phyloP scores from a whole-genome alignment of 169 alveolate genomes.

The Blepharisma undulans region DNA sequence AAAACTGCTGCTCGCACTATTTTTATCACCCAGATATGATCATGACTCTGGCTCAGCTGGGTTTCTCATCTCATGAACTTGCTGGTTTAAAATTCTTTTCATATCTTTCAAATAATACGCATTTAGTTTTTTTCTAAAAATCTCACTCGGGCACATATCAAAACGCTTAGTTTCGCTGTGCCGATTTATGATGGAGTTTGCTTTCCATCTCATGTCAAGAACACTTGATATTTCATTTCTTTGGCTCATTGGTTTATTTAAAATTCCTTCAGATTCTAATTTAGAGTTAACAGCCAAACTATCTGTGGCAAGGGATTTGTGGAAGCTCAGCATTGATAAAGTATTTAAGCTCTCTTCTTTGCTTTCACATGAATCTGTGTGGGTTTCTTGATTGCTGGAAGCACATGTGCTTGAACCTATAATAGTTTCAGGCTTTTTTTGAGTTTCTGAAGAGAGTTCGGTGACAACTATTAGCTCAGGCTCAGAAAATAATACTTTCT shows the following conservation, averaged over 20 bases:
- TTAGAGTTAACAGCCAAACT: not conserved
- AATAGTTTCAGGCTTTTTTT: not conserved
- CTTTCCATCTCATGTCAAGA: not conserved
- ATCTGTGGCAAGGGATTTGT: not conserved
- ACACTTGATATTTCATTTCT: not conserved
- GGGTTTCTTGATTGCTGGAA: not conserved
- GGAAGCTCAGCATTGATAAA: not conserved
- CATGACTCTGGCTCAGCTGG: not conserved
- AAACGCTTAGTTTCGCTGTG: not conserved
- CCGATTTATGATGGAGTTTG: not conserved
- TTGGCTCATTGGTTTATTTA: not conserved
- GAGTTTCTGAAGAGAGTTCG: not conserved
- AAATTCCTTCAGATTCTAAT: slow-evolving; percentile 10
- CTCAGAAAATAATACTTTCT: not conserved
- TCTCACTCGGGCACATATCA: not conserved
- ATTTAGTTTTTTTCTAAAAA: slow-evolving; percentile 21
- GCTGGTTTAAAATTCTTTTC: not conserved
- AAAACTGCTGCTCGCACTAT: not conserved
- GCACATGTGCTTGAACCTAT: not conserved
- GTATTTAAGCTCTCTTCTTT: not conserved
- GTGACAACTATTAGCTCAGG: not conserved
- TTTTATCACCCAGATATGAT: not conserved
- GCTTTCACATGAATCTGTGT: not conserved
- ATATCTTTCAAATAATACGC: not conserved
- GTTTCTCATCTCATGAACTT: not conserved